These are phyloP conservation scores for Raphanus hybrid DNA, from an alignment of 441 rosid species.

Conservation along the genomic window DNA sequence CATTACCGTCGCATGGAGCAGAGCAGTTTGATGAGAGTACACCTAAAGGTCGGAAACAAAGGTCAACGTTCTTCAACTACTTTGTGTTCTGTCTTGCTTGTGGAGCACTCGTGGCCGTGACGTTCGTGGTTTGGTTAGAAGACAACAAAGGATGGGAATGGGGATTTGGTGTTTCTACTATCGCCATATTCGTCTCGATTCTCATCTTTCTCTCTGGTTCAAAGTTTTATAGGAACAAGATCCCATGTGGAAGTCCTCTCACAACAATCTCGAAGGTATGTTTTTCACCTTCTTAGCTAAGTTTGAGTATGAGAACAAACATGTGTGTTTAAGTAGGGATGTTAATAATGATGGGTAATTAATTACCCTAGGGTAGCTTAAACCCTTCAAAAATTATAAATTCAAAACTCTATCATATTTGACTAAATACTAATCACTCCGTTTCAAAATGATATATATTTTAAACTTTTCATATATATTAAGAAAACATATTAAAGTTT, in stretches of 20 bases:
- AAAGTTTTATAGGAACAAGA: conserved; percentile 62
- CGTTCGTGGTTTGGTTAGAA: conserved; percentile 86
- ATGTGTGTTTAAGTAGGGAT: too few relatives aligned
- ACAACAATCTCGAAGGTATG: conserved; percentile 72
- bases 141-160: conserved; percentile 93
- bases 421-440: too few relatives aligned
- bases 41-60: conserved; percentile 71
- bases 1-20: conserved; percentile 78
- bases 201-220: conserved; percentile 71
- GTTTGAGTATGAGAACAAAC: not conserved
- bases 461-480: too few relatives aligned
- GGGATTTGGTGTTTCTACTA: conserved; percentile 79
- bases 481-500: too few relatives aligned
- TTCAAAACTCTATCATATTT: too few relatives aligned
- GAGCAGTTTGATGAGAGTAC: conserved; percentile 75
- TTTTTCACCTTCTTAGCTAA: not conserved
- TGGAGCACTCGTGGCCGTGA: conserved; percentile 83
- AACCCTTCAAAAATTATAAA: too few relatives aligned
- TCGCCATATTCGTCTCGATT: conserved; percentile 64
- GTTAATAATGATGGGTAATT: too few relatives aligned
- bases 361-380: too few relatives aligned
- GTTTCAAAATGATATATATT: too few relatives aligned
- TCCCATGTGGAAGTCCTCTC: conserved; percentile 81
- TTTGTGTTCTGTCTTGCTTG: conserved; percentile 78
- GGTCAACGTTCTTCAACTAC: conserved; percentile 90